Conservation (phyloP, 306 rosid species). For the Glycine tomentella region DNA sequence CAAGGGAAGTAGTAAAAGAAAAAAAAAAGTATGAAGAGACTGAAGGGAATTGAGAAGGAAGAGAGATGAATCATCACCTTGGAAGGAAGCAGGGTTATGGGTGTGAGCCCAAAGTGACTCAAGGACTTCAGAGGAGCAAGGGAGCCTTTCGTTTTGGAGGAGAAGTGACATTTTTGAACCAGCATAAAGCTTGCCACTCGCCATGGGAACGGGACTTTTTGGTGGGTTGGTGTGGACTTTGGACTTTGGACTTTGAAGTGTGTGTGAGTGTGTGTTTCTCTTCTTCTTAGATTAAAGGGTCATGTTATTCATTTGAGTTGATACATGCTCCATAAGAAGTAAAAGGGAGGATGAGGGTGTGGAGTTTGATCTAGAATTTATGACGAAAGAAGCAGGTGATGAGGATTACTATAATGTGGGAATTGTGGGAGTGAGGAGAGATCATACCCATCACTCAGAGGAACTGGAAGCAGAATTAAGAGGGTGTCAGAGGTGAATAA, state of each 20-base stretch:
- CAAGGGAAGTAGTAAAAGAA: not conserved
- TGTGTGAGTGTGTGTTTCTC: not conserved
- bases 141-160: conserved; percentile 61
- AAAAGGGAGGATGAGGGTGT: conserved; percentile 10
- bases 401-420: conserved; percentile 61
- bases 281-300: conserved; percentile 35
- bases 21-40: not conserved
- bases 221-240: conserved; percentile 9
- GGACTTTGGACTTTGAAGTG: conserved; percentile 26
- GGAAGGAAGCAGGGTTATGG: conserved; percentile 68
- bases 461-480: conserved; percentile 19
- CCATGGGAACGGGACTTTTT: conserved; percentile 49
- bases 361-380: conserved; percentile 47
- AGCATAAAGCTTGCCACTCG: conserved; percentile 58
- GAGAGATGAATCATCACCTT: conserved; percentile 48
- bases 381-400: conserved; percentile 56
- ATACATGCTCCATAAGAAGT: not conserved
- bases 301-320: conserved; percentile 32
- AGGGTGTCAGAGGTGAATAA: conserved; percentile 41
- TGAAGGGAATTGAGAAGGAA: conserved; percentile 23
- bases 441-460: conserved; percentile 50
- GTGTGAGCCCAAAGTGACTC: conserved; percentile 71
- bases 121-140: conserved; percentile 65
- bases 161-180: conserved; percentile 60
- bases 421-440: conserved; percentile 55